Conservation (phyloP, 768 basidiomycete genomes). For the Mycena indigotica region DNA sequence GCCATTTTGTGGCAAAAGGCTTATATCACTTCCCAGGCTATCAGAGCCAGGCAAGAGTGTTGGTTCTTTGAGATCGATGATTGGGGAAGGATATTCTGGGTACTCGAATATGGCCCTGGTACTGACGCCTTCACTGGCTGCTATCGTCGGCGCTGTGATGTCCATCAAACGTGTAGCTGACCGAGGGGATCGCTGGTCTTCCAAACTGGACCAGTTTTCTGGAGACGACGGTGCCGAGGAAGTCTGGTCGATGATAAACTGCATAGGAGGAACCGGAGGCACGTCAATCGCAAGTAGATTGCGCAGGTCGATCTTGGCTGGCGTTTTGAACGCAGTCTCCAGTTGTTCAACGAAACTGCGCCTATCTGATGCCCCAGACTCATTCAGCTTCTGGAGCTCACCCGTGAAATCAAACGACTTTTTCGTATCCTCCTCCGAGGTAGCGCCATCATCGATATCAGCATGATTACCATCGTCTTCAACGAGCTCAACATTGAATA, state of each 20-base stretch:
- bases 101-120: conserved; percentile 28
- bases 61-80: conserved; percentile 39
- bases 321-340: conserved; percentile 78
- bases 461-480: conserved; percentile 46
- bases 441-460: conserved; percentile 42
- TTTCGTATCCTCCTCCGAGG: conserved; percentile 67
- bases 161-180: conserved; percentile 28
- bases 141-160: conserved; percentile 31
- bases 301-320: conserved; percentile 66
- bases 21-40: conserved; percentile 39
- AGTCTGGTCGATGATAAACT: conserved; percentile 23
- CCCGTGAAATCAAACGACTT: conserved; percentile 85
- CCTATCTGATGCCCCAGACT: conserved; percentile 68
- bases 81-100: conserved; percentile 25
- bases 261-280: conserved; percentile 57
- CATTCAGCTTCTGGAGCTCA: conserved; percentile 69
- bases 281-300: conserved; percentile 40
- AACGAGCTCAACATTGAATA: conserved; percentile 47
- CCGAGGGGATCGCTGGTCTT: conserved; percentile 17
- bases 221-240: conserved; percentile 14
- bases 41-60: conserved; percentile 44
- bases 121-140: conserved; percentile 22
- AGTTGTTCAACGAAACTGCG: conserved; percentile 81
- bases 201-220: conserved; percentile 21
- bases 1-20: conserved; percentile 34